A percentile compares a stretch with the other conserved stretches of the same genome.
Conservation (phyloP, 306 rosid species). For the Pyrus pyrifolia region DNA sequence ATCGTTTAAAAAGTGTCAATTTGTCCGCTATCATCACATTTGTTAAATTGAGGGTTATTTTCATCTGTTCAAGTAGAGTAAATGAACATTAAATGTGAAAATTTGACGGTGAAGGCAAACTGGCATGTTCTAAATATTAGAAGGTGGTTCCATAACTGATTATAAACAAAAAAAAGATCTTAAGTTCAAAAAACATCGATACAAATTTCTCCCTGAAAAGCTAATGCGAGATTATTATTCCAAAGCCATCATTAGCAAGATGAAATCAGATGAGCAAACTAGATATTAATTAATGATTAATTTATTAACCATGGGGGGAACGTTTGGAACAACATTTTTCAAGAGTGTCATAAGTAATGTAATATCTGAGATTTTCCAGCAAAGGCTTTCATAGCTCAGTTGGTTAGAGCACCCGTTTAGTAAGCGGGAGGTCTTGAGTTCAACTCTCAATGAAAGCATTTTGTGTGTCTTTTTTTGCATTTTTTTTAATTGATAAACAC, state of each 20-base stretch:
- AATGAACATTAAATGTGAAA: background rate
- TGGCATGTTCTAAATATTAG: background rate
- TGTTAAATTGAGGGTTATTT: background rate
- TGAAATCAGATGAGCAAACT: background rate
- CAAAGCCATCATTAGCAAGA: background rate
- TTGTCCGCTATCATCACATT: too few relatives aligned
- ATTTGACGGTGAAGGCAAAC: background rate
- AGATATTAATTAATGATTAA: too few relatives aligned
- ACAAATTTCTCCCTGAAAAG: background rate
- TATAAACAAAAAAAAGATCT: background rate
- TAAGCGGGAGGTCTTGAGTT: slow-evolving; percentile 40
- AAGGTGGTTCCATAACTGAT: too few relatives aligned
- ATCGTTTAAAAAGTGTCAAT: background rate
- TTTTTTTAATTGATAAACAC: background rate
- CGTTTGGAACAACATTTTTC: too few relatives aligned
- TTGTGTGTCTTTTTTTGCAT: rapidly evolving
- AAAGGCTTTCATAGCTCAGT: slow-evolving; percentile 18
- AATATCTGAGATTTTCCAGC: background rate
- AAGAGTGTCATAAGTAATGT: too few relatives aligned
- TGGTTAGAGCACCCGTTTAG: slow-evolving; percentile 38
- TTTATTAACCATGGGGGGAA: too few relatives aligned
- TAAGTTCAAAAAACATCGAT: background rate
- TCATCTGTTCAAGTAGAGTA: background rate
- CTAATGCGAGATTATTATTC: background rate
- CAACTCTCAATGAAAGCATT: slow-evolving; percentile 26